Base-by-base conservation (phyloP, 1,284 basidiomycete genomes). In the Leccinum huronense region DNA sequence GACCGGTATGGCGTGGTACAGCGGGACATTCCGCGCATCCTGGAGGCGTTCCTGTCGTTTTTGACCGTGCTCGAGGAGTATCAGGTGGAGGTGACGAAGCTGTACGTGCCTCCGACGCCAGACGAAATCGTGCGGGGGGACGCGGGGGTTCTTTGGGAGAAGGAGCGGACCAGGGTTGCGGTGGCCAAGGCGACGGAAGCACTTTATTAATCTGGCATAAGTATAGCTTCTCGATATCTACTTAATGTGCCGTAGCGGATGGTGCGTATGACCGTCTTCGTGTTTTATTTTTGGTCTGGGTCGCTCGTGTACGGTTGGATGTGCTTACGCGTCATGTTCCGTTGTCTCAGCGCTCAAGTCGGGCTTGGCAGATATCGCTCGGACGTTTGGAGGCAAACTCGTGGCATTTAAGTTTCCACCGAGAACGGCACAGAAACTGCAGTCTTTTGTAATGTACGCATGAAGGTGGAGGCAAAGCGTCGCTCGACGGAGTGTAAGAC, bases 1-100 rank as follows among this genome's bases (percentile, higher is more conserved):
- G 93, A 95, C 75, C 81, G 83, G 30, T 93, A 90, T 70, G 93
- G 93, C 11, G 84, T 89, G 57, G 90, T 93, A 6, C 93, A 95
- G 73, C 81, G 89, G 5, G 91, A 94, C 71, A 92, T 93, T 30
- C 90, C 93, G 0, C 85, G 85, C 61, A 86, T 93, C 27, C 75
- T 95, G 9, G 93, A 94, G 75, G 88, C 88, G 0, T 79, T 94
- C 68, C 72, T 90, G 14, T 81, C 83, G 2, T 91, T 88, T 77
- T 81, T 92, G 19, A 72, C 75, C 1, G 87, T 85, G 2, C 76
- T 93, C 11, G 90, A 93, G 66, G 81, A 83, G 31, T 88, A 88
- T 65, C 82, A 85, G 63, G 68, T 68, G 0, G 84, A 88, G 66
- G 69, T 84, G 36, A 70, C 72, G 59, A 69, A 71, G 61, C 80